Evolutionary conservation across 768 basidiomycete species (phyloP), one percentile per base, ranked within the genome.

Genomic region (Amanita pallidorosea): DNA sequence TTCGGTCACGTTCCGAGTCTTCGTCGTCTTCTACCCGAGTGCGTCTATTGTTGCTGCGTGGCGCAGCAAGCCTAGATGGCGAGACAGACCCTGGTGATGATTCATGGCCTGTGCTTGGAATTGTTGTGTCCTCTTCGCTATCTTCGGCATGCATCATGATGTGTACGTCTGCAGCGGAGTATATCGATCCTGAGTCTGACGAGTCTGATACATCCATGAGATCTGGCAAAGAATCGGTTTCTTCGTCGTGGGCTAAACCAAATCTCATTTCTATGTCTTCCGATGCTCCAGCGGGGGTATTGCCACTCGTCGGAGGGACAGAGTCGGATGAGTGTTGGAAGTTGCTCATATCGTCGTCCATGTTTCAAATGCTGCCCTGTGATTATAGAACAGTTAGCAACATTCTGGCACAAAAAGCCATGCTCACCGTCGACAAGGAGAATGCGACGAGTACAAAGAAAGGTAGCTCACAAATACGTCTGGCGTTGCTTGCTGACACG

Each of bases 21-120:
- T 71, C 71, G 50, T 83, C 81, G 49, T 80, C 76, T 2, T 83
- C 80, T 3, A 82, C 79, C 38, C 81, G 66, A 15, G 74, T 69
- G 20, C 81, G 80, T 38, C 81, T 66, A 46, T 61, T 64, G 33
- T 54, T 56, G 44, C 61, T 71, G 52, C 55, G 12, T 66, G 59
- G 4, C 44, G 25, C 29, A 61, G 42, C 44, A 43, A 6, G 45
- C 52, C 27, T 45, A 51, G 42, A 45, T 51, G 34, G 36, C 54
- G 45, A 31, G 33, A 29, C 5, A 33, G 29, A 34, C 13, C 6
- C 38, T 17, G 18, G 2, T 13, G 40, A 42, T 27, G 23, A 17
- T 18, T 31, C 27, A 31, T 50, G 12, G 31, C 29, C 23, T 17
- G 41, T 13, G 20, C 29, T 18, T 5, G 36, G 13, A 22, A 6